Evolutionary conservation across 2,329 filamentous ascomycete species (phyloP).

Genomic region (Trichoderma cornu-damae): DNA sequence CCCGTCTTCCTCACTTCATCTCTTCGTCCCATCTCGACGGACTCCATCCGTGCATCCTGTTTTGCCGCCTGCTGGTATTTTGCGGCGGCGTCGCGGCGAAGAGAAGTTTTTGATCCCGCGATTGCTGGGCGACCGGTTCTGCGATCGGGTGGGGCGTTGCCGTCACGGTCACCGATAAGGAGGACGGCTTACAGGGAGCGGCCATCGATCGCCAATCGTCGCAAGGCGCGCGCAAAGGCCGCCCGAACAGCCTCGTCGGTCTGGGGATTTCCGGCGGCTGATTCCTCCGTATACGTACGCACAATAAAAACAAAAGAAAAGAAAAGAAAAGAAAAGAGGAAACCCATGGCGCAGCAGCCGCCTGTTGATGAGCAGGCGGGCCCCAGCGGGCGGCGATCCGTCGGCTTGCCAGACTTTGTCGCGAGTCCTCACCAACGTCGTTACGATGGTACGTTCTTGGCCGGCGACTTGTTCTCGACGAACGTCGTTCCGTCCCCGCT

Average conservation of each 20-base stretch:
- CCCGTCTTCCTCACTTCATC: neutral
- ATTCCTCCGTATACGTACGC: neutral
- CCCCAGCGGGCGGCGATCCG: conserved; percentile 4
- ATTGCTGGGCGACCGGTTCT: neutral
- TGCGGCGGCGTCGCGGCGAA: neutral
- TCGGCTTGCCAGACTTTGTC: conserved; percentile 6
- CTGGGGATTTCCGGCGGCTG: neutral
- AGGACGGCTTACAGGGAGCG: conserved; percentile 8
- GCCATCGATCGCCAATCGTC: conserved; percentile 4
- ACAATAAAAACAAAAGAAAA: neutral
- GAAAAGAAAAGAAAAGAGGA: neutral
- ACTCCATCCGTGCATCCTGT: neutral
- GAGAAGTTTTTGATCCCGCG: conserved; percentile 1
- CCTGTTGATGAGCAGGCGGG: conserved; percentile 2
- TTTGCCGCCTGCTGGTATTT: neutral
- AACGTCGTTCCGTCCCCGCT: conserved; percentile 11
- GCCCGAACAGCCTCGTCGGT: neutral
- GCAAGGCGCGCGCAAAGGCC: neutral
- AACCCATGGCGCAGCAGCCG: conserved; percentile 4
- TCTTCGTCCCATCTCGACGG: neutral
- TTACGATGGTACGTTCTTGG: conserved; percentile 33
- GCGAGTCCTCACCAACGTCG: conserved; percentile 28
- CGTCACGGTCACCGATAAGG: conserved; percentile 14
- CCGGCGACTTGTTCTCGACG: neutral
- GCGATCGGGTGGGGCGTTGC: conserved; percentile 15